phyloP scores from a whole-genome alignment of 2,329 filamentous ascomycete species.

The Colletotrichum endophyticum region DNA sequence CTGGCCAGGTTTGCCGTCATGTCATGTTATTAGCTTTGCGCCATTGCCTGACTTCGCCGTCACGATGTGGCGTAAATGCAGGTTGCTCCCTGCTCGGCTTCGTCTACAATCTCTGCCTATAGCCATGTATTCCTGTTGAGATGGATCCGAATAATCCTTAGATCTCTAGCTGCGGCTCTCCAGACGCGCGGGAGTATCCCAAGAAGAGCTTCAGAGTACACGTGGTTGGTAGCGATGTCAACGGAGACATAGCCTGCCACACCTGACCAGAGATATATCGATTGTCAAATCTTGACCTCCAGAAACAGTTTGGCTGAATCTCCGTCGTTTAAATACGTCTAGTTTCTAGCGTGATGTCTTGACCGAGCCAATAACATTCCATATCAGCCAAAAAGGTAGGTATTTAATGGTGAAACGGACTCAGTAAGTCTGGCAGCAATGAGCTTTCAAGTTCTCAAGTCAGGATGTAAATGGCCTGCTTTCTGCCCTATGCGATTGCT shows the following conservation, averaged over 20 bases:
- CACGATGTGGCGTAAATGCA: background rate
- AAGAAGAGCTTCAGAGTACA: background rate
- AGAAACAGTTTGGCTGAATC: no score
- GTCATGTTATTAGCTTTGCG: accelerated
- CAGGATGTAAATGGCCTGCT: no score
- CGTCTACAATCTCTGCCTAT: background rate
- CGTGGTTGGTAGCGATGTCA: background rate
- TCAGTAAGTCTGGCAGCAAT: background rate
- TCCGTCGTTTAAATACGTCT: background rate
- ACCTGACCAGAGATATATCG: no score
- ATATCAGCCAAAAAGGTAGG: background rate
- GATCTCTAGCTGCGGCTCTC: accelerated
- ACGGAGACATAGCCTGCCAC: background rate
- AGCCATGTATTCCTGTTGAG: background rate
- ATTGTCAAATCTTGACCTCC: no score
- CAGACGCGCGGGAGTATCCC: background rate
- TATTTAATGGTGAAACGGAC: background rate
- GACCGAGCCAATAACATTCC: background rate
- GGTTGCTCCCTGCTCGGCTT: background rate
- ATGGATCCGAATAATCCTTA: accelerated
- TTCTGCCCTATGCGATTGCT: no score
- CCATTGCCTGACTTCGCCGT: background rate
- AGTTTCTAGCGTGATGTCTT: background rate
- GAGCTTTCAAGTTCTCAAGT: no score
- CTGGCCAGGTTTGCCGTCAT: background rate